Evolutionary conservation across 1,139 yeast genomes (phyloP), one percentile per base, ranked within the genome.

Genomic region (Hansenula sp.): DNA sequence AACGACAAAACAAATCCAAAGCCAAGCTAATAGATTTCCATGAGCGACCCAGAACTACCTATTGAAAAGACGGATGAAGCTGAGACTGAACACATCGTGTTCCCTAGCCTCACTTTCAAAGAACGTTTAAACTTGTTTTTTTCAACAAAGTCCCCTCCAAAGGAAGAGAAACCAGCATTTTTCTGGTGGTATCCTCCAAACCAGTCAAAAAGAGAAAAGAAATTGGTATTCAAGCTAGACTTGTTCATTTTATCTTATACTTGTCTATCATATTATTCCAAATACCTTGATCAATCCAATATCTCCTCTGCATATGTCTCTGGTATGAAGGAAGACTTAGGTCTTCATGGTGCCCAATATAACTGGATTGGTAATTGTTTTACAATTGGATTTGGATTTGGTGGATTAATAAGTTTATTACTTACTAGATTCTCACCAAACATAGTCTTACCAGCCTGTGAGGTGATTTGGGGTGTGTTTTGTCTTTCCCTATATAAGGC

Each of bases 151-250:
- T 7, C 28, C 2, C 38, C 29, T 9, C 49, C 49, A 40, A 40
- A 40, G 30, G 27, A 39, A 28, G 29, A 35, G 10, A 45, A 31
- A 18, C 40, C 38, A 25, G 36, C 42, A 7, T 53, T 50, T 43
- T 53, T 54, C 38, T 46, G 51, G 16, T 81, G 87, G 60, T 49
- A 47, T 41, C 57, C 79, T 49, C 77, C 74, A 36, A 67, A 64
- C 47, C 82, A 51, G 35, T 41, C 57, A 1, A 25, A 40, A 5
- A 44, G 44, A 17, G 69, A 67, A 45, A 59, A 52, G 43, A 53
- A 46, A 35, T 46, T 65, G n/a, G 54, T 69, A 11, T 50, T 68
- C 40, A 72, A 72, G 55, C 53, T 72, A 13, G 77, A 73, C 52
- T 50, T 60, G 27, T 61, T 62, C 42, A 55, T 72, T 13, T 53